Conservation (phyloP, 805 yeast species). For the Kluyveromyces siamensis region DNA sequence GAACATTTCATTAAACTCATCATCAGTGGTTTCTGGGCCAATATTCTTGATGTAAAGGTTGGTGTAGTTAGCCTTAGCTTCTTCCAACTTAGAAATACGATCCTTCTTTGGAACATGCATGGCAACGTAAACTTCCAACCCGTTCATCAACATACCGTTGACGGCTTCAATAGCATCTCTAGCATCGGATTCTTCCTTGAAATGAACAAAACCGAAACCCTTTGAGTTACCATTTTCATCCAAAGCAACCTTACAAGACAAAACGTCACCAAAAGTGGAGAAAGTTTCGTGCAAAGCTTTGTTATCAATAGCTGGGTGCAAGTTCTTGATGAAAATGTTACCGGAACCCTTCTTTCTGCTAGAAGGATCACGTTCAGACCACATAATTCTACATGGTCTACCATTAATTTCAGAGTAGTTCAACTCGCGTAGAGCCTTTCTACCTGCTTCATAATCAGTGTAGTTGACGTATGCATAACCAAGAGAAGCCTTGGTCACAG, state of each 20-base stretch:
- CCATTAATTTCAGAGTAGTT: constrained; percentile 93
- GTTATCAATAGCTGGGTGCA: constrained; percentile 97
- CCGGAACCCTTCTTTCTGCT: constrained; percentile 92
- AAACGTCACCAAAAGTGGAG: constrained; percentile 89
- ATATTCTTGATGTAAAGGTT: constrained; percentile 93
- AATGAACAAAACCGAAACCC: constrained; percentile 97
- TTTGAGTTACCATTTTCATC: constrained; percentile 87
- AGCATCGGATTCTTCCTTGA: constrained; percentile 88
- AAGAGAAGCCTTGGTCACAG: constrained; percentile 90
- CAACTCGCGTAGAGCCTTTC: constrained; percentile 87
- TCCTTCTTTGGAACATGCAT: constrained; percentile 88
- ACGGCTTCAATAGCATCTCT: constrained; percentile 91
- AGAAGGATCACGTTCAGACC: constrained; percentile 99
- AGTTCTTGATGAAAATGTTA: constrained; percentile 95
- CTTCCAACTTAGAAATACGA: constrained; percentile 88
- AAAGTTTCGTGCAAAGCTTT: constrained; percentile 97
- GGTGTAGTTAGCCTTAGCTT: constrained; percentile 86
- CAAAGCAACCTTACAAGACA: constrained; percentile 95
- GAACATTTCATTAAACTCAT: constrained; percentile 66
- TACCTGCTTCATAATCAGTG: constrained; percentile 83
- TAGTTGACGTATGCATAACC: constrained; percentile 98
- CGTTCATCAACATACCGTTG: constrained; percentile 96
- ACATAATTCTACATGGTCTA: constrained; percentile 97
- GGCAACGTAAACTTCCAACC: constrained; percentile 91
- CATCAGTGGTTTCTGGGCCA: constrained; percentile 57